Evolutionary conservation across 1,284 basidiomycete genomes (phyloP).

Genomic region (Apiotrichum montevideense): DNA sequence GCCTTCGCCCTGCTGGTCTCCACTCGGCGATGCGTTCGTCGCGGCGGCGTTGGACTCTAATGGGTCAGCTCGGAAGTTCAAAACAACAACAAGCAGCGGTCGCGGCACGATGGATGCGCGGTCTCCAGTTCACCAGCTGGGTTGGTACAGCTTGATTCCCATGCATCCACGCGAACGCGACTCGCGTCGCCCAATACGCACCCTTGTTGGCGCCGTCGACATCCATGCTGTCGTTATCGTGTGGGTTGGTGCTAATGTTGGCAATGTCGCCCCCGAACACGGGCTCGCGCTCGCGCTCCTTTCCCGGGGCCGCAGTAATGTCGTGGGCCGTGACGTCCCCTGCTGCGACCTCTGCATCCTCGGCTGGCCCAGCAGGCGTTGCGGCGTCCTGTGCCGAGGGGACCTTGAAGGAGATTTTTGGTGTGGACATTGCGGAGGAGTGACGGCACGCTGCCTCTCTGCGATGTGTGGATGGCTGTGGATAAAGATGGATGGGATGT

Average conservation of each 20-base stretch:
- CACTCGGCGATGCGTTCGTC: slow-evolving; percentile 9
- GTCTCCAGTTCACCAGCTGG: no score
- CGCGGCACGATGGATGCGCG: no score
- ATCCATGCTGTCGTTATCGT: slow-evolving; percentile 25
- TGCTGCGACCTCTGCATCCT: slow-evolving; percentile 16
- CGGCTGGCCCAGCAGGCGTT: background rate
- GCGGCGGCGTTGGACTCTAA: slow-evolving; percentile 11
- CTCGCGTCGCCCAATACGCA: slow-evolving; percentile 8
- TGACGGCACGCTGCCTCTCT: no score
- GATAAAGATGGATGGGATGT: no score
- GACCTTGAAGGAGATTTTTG: slow-evolving; percentile 40
- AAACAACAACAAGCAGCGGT: no score
- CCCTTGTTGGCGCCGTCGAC: slow-evolving; percentile 25
- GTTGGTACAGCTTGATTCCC: background rate
- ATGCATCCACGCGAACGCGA: background rate
- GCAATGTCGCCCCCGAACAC: slow-evolving; percentile 43
- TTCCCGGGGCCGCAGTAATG: slow-evolving; percentile 42
- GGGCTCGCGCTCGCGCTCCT: slow-evolving; percentile 47
- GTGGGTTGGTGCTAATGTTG: slow-evolving; percentile 34
- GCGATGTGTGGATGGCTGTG: no score
- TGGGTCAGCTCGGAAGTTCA: background rate
- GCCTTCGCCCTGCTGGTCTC: slow-evolving; percentile 12
- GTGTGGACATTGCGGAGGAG: slow-evolving; percentile 33
- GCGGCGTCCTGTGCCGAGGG: slow-evolving; percentile 14
- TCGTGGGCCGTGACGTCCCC: slow-evolving; percentile 43